Conservation (phyloP, 768 basidiomycete genomes). For the Mycena belliarum region DNA sequence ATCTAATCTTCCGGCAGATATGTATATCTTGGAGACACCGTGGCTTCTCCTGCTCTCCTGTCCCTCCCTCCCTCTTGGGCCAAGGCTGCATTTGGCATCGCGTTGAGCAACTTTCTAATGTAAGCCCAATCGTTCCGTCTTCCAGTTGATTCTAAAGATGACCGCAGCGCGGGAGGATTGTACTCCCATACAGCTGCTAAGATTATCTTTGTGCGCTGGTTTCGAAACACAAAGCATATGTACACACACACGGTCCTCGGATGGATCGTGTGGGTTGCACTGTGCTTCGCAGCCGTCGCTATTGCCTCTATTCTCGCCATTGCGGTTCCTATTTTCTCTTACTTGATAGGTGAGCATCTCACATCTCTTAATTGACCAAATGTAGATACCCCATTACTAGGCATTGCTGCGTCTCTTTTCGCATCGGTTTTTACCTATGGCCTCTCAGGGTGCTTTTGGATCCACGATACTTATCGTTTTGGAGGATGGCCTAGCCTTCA, state of each 20-base stretch:
- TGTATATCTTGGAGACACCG: constrained; percentile 47
- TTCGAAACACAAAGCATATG: constrained; percentile 49
- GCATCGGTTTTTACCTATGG: constrained; percentile 64
- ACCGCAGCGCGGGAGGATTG: constrained; percentile 41
- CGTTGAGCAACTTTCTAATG: constrained; percentile 54
- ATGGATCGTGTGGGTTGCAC: constrained; percentile 46
- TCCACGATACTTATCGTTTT: constrained; percentile 48
- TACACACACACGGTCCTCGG: constrained; percentile 52
- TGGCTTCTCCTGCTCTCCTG: constrained; percentile 46
- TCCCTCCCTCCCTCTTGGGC: constrained; percentile 52
- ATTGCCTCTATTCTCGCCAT: constrained; percentile 49
- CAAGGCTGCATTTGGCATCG: constrained; percentile 50
- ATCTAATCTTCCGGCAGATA: constrained; percentile 31
- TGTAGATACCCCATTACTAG: background rate
- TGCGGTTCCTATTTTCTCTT: constrained; percentile 56
- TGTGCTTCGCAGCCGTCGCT: constrained; percentile 43
- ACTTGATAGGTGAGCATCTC: constrained; percentile 37
- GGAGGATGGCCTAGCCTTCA: constrained; percentile 34
- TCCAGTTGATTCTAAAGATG: background rate
- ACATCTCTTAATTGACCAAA: background rate
- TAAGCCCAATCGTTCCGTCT: constrained; percentile 22
- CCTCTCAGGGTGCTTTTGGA: constrained; percentile 54
- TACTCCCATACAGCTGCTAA: constrained; percentile 57
- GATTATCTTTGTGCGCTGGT: constrained; percentile 52
- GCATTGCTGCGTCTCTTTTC: constrained; percentile 54